These are phyloP conservation scores for Pittosporum tobira DNA, from an alignment of 129 eudicot species.

Conservation along the genomic window DNA sequence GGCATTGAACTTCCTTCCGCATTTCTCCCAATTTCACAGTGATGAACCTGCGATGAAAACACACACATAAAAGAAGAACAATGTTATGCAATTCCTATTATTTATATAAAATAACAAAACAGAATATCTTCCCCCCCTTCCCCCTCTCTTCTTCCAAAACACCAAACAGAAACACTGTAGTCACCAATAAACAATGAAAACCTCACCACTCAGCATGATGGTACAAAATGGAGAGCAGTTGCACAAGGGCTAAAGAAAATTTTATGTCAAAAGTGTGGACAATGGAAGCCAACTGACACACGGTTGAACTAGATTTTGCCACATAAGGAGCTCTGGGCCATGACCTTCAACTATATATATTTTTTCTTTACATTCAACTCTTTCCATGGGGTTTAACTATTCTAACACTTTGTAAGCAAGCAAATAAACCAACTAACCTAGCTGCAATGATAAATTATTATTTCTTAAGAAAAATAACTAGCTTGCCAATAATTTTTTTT, in stretches of 20 bases:
- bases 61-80: not conserved
- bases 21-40: slow-evolving; percentile 52
- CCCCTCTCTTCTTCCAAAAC: too few relatives aligned
- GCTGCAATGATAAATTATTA: not conserved
- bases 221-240: not conserved
- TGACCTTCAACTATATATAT: too few relatives aligned
- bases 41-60: slow-evolving; percentile 39
- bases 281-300: not conserved
- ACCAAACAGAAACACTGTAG: too few relatives aligned
- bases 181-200: not conserved
- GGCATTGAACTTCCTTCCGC: slow-evolving; percentile 85
- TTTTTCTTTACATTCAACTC: too few relatives aligned
- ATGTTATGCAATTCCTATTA: not conserved
- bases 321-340: too few relatives aligned
- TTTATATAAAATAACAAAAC: too few relatives aligned
- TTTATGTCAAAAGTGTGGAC: not conserved
- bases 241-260: too few relatives aligned
- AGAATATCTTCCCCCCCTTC: not conserved
- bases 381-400: not conserved
- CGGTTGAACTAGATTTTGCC: not conserved
- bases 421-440: too few relatives aligned
- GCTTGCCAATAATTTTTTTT: too few relatives aligned
- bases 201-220: not conserved
- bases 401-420: not conserved
- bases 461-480: too few relatives aligned